Evolutionary conservation across 2,329 filamentous ascomycete genomes (phyloP).

Genomic region (Juglanconis juglandina): DNA sequence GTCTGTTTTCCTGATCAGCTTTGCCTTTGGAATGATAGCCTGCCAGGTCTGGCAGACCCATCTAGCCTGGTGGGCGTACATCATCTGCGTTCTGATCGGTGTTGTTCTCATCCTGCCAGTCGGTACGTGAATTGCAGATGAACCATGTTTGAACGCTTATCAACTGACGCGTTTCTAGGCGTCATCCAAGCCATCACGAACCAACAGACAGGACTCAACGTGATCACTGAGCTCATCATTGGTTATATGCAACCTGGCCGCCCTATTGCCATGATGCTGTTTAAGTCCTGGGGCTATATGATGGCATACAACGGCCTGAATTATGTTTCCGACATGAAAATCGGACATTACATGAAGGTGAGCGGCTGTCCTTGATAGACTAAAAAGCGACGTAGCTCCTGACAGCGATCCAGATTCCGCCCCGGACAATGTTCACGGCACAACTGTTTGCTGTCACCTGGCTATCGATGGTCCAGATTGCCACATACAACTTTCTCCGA

Average conservation of each 20-base stretch:
- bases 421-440: conserved; percentile 45
- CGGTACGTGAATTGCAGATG: background rate
- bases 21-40: conserved; percentile 44
- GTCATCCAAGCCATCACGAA: conserved; percentile 49
- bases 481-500: conserved; percentile 37
- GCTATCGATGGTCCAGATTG: conserved; percentile 36
- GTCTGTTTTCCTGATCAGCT: conserved; percentile 42
- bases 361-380: background rate
- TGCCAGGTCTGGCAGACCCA: conserved; percentile 36
- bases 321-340: conserved; percentile 48
- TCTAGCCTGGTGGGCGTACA: conserved; percentile 41
- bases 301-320: conserved; percentile 43
- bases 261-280: conserved; percentile 48
- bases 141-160: background rate
- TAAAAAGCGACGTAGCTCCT: no score
- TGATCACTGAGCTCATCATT: conserved; percentile 46
- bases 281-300: conserved; percentile 47
- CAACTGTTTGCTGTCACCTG: conserved; percentile 40
- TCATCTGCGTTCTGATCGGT: conserved; percentile 38
- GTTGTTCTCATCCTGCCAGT: conserved; percentile 40
- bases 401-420: conserved; percentile 40
- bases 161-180: conserved; percentile 21
- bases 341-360: conserved; percentile 46
- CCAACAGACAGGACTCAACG: conserved; percentile 45
- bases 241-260: conserved; percentile 47